These are phyloP conservation scores for Lichtheimia corymbifera DNA, from an alignment of 371 early-diverging fungal genomes.

Conservation along the genomic window DNA sequence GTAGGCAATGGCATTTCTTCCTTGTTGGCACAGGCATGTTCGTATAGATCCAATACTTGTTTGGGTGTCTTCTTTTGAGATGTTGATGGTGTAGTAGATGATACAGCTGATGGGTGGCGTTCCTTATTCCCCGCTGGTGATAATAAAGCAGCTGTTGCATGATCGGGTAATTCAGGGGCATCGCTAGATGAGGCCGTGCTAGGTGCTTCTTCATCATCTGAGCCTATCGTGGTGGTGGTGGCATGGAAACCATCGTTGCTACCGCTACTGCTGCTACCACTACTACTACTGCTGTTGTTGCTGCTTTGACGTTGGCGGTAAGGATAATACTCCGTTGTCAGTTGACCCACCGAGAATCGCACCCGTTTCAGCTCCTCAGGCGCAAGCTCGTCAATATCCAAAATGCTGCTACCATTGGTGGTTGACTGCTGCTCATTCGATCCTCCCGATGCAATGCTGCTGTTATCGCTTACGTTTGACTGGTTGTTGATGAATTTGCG, in stretches of 20 bases:
- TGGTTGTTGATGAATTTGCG: slow-evolving; percentile 21
- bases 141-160: slow-evolving; percentile 6
- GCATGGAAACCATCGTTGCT: background rate
- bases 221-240: background rate
- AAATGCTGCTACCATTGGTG: background rate
- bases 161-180: slow-evolving; percentile 11
- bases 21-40: slow-evolving; percentile 53
- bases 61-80: slow-evolving; percentile 23
- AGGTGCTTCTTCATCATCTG: slow-evolving; percentile 9
- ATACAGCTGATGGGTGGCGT: background rate
- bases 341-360: slow-evolving; percentile 54
- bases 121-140: slow-evolving; percentile 13
- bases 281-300: background rate
- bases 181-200: background rate
- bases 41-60: slow-evolving; percentile 32
- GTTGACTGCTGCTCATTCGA: background rate
- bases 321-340: slow-evolving; percentile 55
- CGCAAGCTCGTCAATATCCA: slow-evolving; percentile 24
- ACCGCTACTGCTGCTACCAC: background rate
- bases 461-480: slow-evolving; percentile 1
- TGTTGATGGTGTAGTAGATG: background rate
- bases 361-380: slow-evolving; percentile 54
- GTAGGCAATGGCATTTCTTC: slow-evolving; percentile 55
- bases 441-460: background rate
- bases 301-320: slow-evolving; percentile 14